Evolutionary conservation across 2,329 filamentous ascomycete genomes (phyloP), one percentile per base, ranked within the genome.

Genomic region (Penicillium concentricum): DNA sequence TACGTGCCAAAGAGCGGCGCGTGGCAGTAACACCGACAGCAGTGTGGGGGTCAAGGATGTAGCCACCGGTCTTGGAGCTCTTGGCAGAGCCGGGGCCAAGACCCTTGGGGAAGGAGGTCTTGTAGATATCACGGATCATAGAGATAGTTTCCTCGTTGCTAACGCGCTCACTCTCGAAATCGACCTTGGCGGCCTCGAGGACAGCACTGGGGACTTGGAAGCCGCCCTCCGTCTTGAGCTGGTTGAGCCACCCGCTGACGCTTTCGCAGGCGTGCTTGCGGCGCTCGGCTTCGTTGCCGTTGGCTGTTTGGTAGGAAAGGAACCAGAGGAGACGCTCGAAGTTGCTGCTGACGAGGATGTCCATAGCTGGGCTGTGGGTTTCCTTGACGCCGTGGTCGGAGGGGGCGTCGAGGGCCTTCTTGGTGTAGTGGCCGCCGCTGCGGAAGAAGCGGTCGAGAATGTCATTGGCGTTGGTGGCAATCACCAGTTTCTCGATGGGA

Each of bases 291-390:
- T 76, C 71, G 28, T 76, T 74, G 52, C 74, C 74, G 35, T 15
- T 64, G 58, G 77, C 86, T 59, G 87, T 88, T 65, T 89, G 84
- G 76, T 91, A 57, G 6, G 91, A 88, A 28, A 97, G 81, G 81
- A 91, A 97, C 93, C 93, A 97, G 12, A 99, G 82, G 5, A 99
- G 82, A 32, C 94, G 86, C 81, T 99, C 94, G 72, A 99, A 97
- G 80, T 99, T 99, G 73, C 89, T 94, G 24, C 89, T 93, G 13
- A 97, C 92, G 4, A 97, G 82, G 63, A 97, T 97, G 74, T 99
- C 94, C 94, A 99, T 97, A 44, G 94, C 94, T 0, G 94, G 94
- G 66, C 89, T 92, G 50, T 95, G 83, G 0, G 94, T 99, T 78
- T 96, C 92, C 78, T 91, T 92, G 5, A 53, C 51, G 12, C 51